Base-by-base conservation (phyloP, 2,329 filamentous ascomycete species). In the Neofusicoccum cordaticola region DNA sequence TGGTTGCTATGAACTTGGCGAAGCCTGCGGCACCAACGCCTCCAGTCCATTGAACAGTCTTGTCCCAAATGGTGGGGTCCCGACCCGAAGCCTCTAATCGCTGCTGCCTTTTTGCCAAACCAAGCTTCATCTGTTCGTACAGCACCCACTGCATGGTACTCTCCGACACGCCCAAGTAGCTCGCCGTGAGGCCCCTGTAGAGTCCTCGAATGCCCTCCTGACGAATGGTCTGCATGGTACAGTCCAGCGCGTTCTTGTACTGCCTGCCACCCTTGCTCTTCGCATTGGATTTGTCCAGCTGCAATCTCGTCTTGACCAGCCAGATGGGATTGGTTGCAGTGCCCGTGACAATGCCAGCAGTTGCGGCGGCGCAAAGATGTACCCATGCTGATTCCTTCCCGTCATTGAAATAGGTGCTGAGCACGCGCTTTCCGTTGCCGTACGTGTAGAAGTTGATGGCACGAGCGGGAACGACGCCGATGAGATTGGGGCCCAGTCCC, bases 291-390 rank as follows among this genome's bases (percentile, higher is more conserved):
- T 93, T 96, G 81, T 98, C 93, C 39, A 98, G 85, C 79, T 98
- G 93, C 70, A 98, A 77, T 37, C 93, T 84, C 45, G 93, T 98
- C 84, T 98, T 98, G 74, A 98, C 88, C 68, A 98, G 85, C 93
- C 93, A 98, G 73, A 98, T 97, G 1, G 93, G 93, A 77, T 97
- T 97, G 42, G 93, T 98, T 22, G 90, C 91, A 0, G 94, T 97
- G 52, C 91, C 91, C 0, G 94, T 97, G 6, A 89, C 88, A 48
- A 97, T 86, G 2, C 93, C 93, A 0, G 93, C 93, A 15, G 85
- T 83, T 1, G 90, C 87, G 4, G 91, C 93, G 1, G 92, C 89
- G 52, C 86, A 81, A 8, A 97, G 83, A 75, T 97, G 92, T 11
- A 97, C 88, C 83, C 86, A 90, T 0, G 90, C 85, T 13, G 87